Base-by-base conservation (phyloP, 2,329 filamentous ascomycete genomes). In the Colletotrichum sidae region DNA sequence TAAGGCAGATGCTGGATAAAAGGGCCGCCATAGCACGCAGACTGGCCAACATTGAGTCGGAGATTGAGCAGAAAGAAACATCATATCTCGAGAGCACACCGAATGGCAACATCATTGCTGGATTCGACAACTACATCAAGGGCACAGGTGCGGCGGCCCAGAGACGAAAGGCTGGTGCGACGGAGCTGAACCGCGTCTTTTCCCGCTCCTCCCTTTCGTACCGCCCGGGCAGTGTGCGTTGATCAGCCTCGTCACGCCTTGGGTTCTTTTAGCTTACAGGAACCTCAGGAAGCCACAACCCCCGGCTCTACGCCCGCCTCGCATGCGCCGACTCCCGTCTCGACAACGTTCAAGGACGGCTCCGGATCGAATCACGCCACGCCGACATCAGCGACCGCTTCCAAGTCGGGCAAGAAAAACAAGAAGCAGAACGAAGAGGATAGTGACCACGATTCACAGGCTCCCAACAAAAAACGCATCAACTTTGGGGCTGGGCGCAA, bases 81-180 rank as follows among this genome's bases (percentile, higher is more conserved):
- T 86, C 90, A 15, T 99, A 99, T 77, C 88, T 99, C 55, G 95
- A 98, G 77, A 93, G 93, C 73, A 96, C 94, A 5, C 90, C 90
- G 12, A 88, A 85, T 71, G 96, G 96, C 49, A 99, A 99, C 81
- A 98, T 99, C 75, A 95, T 99, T 76, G 94, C 92, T 53, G 96
- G 96, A 25, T 99, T 99, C 78, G 96, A 99, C 78, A 96, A 94
- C 76, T 99, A 98, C 81, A 96, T 97, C 83, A 99, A 99, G 79
- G 94, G 93, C 59, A 86, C 86, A 15, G 86, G 87, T 8, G 87
- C 88, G n/a, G 85, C 85, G 4, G 84, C 89, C 10, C 84, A 88
- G 70, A 83, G 91, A 73, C 86, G 89, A 72, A 87, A 91, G 76
- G 84, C 86, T 33, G 86, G 86, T 6, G 81, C 90, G 53, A 84